Base-by-base conservation (phyloP, 106 monocot species). In the Dendrobium nobile region DNA sequence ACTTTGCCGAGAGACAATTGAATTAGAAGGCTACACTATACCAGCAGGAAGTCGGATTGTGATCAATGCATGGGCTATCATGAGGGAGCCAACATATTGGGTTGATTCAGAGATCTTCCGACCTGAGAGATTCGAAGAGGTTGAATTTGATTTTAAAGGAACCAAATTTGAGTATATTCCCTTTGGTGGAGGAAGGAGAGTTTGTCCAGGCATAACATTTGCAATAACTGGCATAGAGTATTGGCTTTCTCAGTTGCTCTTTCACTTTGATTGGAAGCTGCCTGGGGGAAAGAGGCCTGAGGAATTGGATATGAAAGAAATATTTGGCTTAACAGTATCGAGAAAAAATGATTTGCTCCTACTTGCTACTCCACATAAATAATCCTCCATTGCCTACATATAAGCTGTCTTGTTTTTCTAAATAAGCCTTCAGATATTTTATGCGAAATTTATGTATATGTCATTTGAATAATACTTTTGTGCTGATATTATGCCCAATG, bases 41-140 rank as follows among this genome's bases (percentile, higher is more conserved):
- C 37, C 56, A 15, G 13, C 33, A 9, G 47, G 73, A 22, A 75
- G 74, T 40, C 19, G 75, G 41, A 45, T 82, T 7, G 8, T 74
- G 3, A 55, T 82, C 41, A 86, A 82, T 19, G 41, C 19, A 11
- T 79, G 79, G 86, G 86, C 79, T 6, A 79, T 86, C 41, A 47
- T 44, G 13, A 75, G 82, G 42, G 82, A 86, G 47, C 75, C 77
- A 9, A 19, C 18, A 18, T 68, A 22, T 58, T 82, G 82, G 82
- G 68, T 51, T 15, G 54, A 82, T 22, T 4, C 82, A 13, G 82
- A 82, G 41, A 72, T 40, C 51, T 82, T 82, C 48, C 44, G 0
- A 64, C 47, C 47, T 47, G 47, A 47, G 47, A 47, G 47, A 47
- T 47, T 47, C 7, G 47, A 47, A 47, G 1, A 47, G 7, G 51